Evolutionary conservation across 2,329 filamentous ascomycete species (phyloP).

Genomic region (Aspergillus novofumigatus): DNA sequence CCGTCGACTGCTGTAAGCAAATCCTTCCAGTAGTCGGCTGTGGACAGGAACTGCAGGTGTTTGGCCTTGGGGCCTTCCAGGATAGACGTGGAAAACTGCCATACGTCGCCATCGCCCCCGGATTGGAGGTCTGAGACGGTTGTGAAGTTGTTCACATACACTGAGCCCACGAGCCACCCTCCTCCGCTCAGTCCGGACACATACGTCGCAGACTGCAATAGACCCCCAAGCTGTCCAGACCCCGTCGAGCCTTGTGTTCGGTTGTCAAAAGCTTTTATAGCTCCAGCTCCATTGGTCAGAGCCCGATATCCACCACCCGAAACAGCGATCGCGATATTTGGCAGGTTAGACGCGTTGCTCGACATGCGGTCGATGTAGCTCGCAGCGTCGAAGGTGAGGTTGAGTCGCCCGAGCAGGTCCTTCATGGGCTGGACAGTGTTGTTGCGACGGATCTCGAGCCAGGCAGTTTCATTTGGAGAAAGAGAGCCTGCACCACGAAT

Average conservation of each 20-base stretch:
- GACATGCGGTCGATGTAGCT: slow-evolving; percentile 60
- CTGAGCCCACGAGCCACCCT: slow-evolving; percentile 74
- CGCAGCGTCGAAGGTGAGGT: slow-evolving; percentile 73
- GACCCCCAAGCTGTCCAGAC: slow-evolving; percentile 48
- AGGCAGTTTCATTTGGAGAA: slow-evolving; percentile 65
- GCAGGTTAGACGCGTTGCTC: slow-evolving; percentile 8
- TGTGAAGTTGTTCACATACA: slow-evolving; percentile 75
- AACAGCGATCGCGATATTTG: slow-evolving; percentile 14
- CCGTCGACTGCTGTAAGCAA: slow-evolving; percentile 54
- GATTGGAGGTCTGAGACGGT: slow-evolving; percentile 54
- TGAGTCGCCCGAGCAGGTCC: slow-evolving; percentile 63
- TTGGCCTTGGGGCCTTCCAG: slow-evolving; percentile 52
- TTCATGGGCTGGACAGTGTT: slow-evolving; percentile 69
- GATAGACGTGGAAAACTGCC: slow-evolving; percentile 61
- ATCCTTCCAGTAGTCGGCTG: slow-evolving; percentile 59
- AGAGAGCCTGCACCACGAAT: slow-evolving; percentile 61
- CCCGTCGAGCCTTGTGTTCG: slow-evolving; percentile 59
- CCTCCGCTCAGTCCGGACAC: slow-evolving; percentile 75
- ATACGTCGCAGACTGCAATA: slow-evolving; percentile 76
- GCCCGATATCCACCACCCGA: slow-evolving; percentile 83
- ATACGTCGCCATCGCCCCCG: slow-evolving; percentile 46
- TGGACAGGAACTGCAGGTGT: slow-evolving; percentile 42
- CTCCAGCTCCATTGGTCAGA: slow-evolving; percentile 74
- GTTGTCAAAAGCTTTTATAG: slow-evolving; percentile 70
- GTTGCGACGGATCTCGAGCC: slow-evolving; percentile 66